Evolutionary conservation across 2,329 filamentous ascomycete genomes (phyloP).

Genomic region (Chrysoporthe deuterocubensis): DNA sequence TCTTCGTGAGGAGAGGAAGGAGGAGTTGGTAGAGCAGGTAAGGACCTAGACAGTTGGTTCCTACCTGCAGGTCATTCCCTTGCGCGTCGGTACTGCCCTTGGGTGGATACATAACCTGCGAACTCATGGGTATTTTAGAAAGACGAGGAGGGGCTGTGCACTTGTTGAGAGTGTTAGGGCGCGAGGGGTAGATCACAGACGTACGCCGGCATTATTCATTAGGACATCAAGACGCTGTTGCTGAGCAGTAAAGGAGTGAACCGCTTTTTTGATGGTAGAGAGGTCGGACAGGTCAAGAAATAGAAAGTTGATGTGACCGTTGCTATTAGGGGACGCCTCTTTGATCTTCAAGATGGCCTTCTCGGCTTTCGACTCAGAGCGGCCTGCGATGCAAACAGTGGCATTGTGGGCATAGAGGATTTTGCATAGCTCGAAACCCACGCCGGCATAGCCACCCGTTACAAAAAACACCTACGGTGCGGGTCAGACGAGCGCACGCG

Average conservation of each 20-base stretch:
- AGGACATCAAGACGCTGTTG: slow-evolving; percentile 18
- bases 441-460: slow-evolving; percentile 38
- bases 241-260: slow-evolving; percentile 6
- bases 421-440: slow-evolving; percentile 50
- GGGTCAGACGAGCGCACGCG: too few relatives aligned
- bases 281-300: slow-evolving; percentile 21
- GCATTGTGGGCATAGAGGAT: slow-evolving; percentile 54
- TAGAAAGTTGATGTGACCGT: slow-evolving; percentile 2
- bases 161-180: not conserved
- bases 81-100: slow-evolving; percentile 9
- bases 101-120: slow-evolving; percentile 24
- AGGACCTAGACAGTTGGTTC: slow-evolving; percentile 15
- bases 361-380: slow-evolving; percentile 30
- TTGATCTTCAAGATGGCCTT: slow-evolving; percentile 6
- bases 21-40: slow-evolving; percentile 17
- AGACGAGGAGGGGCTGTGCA: not conserved
- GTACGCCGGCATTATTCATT: slow-evolving; percentile 25
- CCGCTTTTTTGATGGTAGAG: slow-evolving; percentile 14
- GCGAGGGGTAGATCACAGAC: slow-evolving; percentile 29
- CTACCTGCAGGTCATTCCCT: slow-evolving; percentile 15
- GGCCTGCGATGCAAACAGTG: slow-evolving; percentile 53
- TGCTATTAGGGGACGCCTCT: not conserved
- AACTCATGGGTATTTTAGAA: not conserved
- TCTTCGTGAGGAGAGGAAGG: slow-evolving; percentile 13
- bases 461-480: slow-evolving; percentile 41